phyloP scores from a whole-genome alignment of 2,329 filamentous ascomycete genomes.

The Colletotrichum salicis region DNA sequence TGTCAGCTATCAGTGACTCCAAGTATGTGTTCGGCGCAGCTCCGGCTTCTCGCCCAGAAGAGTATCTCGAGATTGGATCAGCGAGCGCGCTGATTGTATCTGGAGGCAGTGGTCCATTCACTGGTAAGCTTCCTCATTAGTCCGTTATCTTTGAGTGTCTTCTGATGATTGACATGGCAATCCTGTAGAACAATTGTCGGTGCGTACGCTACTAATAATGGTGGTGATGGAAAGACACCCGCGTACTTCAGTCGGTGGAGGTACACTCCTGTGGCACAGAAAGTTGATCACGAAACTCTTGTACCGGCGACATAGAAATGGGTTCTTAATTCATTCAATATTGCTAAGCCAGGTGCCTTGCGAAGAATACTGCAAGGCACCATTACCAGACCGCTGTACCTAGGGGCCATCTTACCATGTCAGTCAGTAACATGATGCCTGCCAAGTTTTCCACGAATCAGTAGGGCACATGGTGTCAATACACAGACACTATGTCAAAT shows the following conservation, averaged over 20 bases:
- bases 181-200: slow-evolving; percentile 59
- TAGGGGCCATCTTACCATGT: too few species aligned
- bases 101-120: slow-evolving; percentile 38
- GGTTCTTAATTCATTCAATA: too few species aligned
- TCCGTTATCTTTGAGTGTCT: accelerated
- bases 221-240: slow-evolving; percentile 52
- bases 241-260: slow-evolving; percentile 61
- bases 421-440: too few species aligned
- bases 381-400: too few species aligned
- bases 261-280: slow-evolving; percentile 47
- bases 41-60: slow-evolving; percentile 38
- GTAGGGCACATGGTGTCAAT: too few species aligned
- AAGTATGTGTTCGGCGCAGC: slow-evolving; percentile 55
- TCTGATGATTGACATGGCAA: not conserved
- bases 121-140: slow-evolving; percentile 39
- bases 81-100: slow-evolving; percentile 29
- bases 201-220: slow-evolving; percentile 64
- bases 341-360: too few species aligned
- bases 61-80: slow-evolving; percentile 47
- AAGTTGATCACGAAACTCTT: slow-evolving; percentile 6
- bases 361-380: too few species aligned
- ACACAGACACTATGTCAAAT: too few species aligned
- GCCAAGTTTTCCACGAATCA: too few species aligned
- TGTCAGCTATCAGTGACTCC: slow-evolving; percentile 56
- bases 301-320: not conserved